Evolutionary conservation across 805 yeast species (phyloP), one percentile per base, ranked within the genome.

Genomic region (Schizosaccharomyces cryophilus): DNA sequence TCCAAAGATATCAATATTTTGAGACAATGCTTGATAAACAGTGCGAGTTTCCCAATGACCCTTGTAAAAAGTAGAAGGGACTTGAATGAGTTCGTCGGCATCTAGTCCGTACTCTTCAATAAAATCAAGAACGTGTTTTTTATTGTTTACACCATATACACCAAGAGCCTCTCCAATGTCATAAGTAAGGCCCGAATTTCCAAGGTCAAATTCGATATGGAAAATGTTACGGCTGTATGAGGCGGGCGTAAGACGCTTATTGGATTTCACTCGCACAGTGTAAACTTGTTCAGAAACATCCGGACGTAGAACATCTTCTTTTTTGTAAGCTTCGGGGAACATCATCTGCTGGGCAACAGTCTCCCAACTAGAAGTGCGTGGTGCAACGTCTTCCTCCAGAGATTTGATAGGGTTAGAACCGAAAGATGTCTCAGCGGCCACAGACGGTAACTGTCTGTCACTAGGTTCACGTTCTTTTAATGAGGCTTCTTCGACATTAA

Each of bases 111-210:
- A 90, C 68, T 75, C 77, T 24, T 75, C 67, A 66, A 90, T 77
- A 72, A 90, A 90, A 65, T 77, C 77, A 56, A 75, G 78, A 61
- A 89, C 95, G 47, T 75, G 78, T 19, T 73, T 77, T 51, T 76
- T 70, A 66, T 81, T 78, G 74, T 90, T 90, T 69, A 90, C 82
- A 59, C 95, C 96, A 68, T 90, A 96, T 63, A 90, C 80, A 68
- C 97, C 97, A 63, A 90, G 79, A 24, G 97, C 96, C 76, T 90
- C 97, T 70, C 97, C 97, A 69, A 90, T 87, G 65, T 83, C 93
- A 70, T 90, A 90, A 60, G 81, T 86, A 69, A 90, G 76, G 30
- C 95, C 96, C 45, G 96, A 88, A 61, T 94, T 95, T 58, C 88
- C 73, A 69, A 83, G 80, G 70, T 90, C 97, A 66, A 90, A 87